These are phyloP conservation scores for Peniophora sp. DNA, from an alignment of 1,284 basidiomycete species.

Conservation along the genomic window DNA sequence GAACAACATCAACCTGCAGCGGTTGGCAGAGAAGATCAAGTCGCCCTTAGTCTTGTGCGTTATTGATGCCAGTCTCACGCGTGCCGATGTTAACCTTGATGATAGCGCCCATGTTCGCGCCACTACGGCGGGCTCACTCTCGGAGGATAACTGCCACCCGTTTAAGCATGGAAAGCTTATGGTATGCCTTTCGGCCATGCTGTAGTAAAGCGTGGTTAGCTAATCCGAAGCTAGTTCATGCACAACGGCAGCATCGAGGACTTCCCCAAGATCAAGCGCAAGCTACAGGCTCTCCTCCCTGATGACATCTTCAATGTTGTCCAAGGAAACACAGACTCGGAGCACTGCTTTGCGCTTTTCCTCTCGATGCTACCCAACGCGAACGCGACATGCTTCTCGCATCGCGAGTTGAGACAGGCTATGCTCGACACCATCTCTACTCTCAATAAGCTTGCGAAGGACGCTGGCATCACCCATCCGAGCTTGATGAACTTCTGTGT, in stretches of 20 bases:
- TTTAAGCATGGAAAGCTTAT: slow-evolving; percentile 85
- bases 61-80: neutral
- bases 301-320: slow-evolving; percentile 84
- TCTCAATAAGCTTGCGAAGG: slow-evolving; percentile 73
- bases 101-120: slow-evolving; percentile 83
- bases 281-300: slow-evolving; percentile 63
- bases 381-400: slow-evolving; percentile 61
- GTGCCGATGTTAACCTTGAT: neutral
- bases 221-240: slow-evolving; percentile 65
- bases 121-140: slow-evolving; percentile 79
- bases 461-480: slow-evolving; percentile 73
- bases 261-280: slow-evolving; percentile 76
- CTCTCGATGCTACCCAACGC: slow-evolving; percentile 82
- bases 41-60: slow-evolving; percentile 87
- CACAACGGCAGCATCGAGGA: slow-evolving; percentile 88
- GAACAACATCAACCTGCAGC: slow-evolving; percentile 87
- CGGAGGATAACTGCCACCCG: slow-evolving; percentile 91
- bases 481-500: slow-evolving; percentile 95
- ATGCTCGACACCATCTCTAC: slow-evolving; percentile 82
- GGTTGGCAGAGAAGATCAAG: slow-evolving; percentile 92
- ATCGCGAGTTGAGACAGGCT: slow-evolving; percentile 59
- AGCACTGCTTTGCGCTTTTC: slow-evolving; percentile 93
- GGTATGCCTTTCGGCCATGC: slow-evolving; percentile 35
- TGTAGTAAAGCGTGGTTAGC: neutral
- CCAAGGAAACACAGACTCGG: slow-evolving; percentile 91